Conservation (phyloP, 371 early-diverging fungal genomes). For the Catenaria anguillulae region DNA sequence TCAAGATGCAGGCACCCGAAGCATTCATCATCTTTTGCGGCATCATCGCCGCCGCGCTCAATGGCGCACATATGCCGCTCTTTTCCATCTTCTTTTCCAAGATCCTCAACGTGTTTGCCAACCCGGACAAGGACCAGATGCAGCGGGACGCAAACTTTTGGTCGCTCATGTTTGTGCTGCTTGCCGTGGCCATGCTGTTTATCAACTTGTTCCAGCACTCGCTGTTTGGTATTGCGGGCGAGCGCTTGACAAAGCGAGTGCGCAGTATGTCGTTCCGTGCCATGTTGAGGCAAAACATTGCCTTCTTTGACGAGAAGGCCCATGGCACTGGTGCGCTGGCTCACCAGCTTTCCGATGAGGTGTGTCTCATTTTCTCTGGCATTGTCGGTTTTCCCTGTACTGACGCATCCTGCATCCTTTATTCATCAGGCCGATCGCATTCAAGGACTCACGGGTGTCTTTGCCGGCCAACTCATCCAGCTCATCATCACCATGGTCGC, state of each 20-base stretch:
- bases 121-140: slow-evolving; percentile 11
- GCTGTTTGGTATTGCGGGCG: slow-evolving; percentile 24
- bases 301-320: slow-evolving; percentile 67
- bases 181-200: slow-evolving; percentile 37
- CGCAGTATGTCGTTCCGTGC: slow-evolving; percentile 37
- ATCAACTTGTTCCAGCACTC: slow-evolving; percentile 27
- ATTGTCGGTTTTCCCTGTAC: too few species aligned
- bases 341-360: slow-evolving; percentile 47
- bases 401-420: too few species aligned
- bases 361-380: too few species aligned
- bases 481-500: background rate
- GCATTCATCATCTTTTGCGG: background rate
- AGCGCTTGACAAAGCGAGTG: slow-evolving; percentile 39
- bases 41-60: slow-evolving; percentile 22
- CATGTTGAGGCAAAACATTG: slow-evolving; percentile 64
- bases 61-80: slow-evolving; percentile 35
- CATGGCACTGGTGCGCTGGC: slow-evolving; percentile 72
- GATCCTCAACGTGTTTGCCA: slow-evolving; percentile 28
- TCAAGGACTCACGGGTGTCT: background rate
- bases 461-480: background rate
- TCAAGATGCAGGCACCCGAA: background rate
- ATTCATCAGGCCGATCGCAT: background rate
- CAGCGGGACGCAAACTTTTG: slow-evolving; percentile 44
- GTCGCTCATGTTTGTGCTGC: slow-evolving; percentile 54
- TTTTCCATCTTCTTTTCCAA: slow-evolving; percentile 38